Base-by-base conservation (phyloP, 768 basidiomycete genomes). In the Trametes villosa region DNA sequence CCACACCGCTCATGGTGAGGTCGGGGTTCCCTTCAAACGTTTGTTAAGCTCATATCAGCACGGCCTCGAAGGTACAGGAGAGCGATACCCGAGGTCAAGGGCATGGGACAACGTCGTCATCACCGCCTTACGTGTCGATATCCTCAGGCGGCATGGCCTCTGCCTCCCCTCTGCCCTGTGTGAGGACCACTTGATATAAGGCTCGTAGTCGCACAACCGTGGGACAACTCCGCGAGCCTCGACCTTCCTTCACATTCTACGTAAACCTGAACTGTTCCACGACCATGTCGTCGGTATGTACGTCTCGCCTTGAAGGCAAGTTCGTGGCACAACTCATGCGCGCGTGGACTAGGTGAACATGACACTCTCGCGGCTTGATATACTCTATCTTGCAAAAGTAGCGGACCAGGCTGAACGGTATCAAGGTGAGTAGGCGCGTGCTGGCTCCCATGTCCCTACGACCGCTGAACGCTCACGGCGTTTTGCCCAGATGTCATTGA, bases 331-430 rank as follows among this genome's bases (percentile, higher is more conserved):
- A 4, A 31, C 29, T 6, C 33, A 51, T 17, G 15, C 9, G 38
- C n/a, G 6, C 11, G 2, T 4, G 11, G 22, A 9, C 7, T 15
- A 62, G 60, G 56, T 61, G 20, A 52, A 70, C 42, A 42, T 68
- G 15, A 61, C 68, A 13, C 51, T 68, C 11, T 67, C 68, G 20
- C 63, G 71, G 33, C 67, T 69, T 26, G 81, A 85, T 64, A 75
- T 76, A 57, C 71, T 84, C 45, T 78, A 81, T 74, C 80, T 94
- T 67, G 92, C 92, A 62, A 92, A 91, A 76, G 82, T 94, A 59
- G 89, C 91, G 46, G 91, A 91, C 71, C 89, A 94, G 77, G 91
- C 93, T 34, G 92, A 93, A 73, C 89, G 93, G 53, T 93, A 93
- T 72, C 86, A 91, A 78, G 93, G 93, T 93, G 59, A 53, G 76